phyloP scores from a whole-genome alignment of 768 basidiomycete species.

The Tricholoma bakamatsutake region DNA sequence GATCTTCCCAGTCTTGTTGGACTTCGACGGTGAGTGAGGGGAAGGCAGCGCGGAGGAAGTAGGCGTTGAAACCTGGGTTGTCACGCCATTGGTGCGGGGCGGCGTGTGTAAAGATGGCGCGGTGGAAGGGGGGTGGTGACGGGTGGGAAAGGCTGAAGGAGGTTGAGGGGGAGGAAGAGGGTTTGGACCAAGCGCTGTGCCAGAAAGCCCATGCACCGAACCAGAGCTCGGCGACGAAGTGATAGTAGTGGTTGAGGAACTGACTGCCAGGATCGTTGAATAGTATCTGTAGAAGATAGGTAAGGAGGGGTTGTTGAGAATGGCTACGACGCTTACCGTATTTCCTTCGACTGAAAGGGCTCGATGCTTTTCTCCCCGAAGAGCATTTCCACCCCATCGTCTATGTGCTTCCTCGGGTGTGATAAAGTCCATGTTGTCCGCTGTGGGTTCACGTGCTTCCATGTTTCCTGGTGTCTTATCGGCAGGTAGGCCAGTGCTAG shows the following conservation, averaged over 20 bases:
- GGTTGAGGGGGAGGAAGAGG: conserved; percentile 14
- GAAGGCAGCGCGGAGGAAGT: conserved; percentile 69
- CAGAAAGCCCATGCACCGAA: conserved; percentile 74
- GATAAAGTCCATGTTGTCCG: conserved; percentile 56
- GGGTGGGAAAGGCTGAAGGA: conserved; percentile 7
- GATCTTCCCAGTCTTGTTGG: conserved; percentile 66
- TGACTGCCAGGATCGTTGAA: conserved; percentile 63
- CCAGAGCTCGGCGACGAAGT: conserved; percentile 78
- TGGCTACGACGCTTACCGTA: conserved; percentile 40
- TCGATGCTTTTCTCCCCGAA: conserved; percentile 31
- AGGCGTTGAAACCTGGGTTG: conserved; percentile 67
- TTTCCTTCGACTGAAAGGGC: conserved; percentile 68
- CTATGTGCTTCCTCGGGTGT: conserved; percentile 50
- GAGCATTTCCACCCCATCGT: conserved; percentile 49
- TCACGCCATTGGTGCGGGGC: conserved; percentile 67
- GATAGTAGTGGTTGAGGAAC: conserved; percentile 85
- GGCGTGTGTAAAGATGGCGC: conserved; percentile 67
- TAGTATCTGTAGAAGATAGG: conserved; percentile 31
- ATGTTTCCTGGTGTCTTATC: conserved; percentile 59
- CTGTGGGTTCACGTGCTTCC: conserved; percentile 60
- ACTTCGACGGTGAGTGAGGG: conserved; percentile 67
- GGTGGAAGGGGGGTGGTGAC: conserved; percentile 49
- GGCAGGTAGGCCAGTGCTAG: conserved; percentile 58
- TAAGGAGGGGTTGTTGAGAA: background rate
- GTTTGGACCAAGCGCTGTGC: conserved; percentile 42